Percentiles rank a stretch among this genome's conserved stretches.
Evolutionary conservation across 306 rosid genomes (phyloP).

Genomic region (Vigna reflexopilosa): DNA sequence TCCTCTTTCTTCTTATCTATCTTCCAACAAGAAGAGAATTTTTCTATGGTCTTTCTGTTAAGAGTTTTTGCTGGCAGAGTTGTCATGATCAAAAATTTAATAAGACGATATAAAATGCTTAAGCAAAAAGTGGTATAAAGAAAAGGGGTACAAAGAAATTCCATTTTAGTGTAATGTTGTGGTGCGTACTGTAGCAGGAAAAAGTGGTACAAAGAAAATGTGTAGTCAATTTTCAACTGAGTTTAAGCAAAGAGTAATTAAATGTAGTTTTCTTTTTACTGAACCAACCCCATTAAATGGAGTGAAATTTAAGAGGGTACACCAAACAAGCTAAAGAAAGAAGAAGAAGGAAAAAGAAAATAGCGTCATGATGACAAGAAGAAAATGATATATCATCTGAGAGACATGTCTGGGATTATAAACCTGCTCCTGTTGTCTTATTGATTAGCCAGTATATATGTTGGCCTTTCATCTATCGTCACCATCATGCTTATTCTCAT

Average conservation of each 20-base stretch:
- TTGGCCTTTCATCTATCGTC: constrained; percentile 39
- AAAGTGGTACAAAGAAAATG: constrained; percentile 14
- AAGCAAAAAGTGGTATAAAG: constrained; percentile 15
- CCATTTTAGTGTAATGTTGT: not conserved
- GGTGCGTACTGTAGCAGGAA: not conserved
- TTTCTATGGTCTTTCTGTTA: too few relatives aligned
- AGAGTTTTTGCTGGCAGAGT: not conserved
- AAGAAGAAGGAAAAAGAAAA: not conserved
- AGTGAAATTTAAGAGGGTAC: constrained; percentile 34
- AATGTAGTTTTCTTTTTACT: constrained; percentile 9
- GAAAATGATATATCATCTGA: constrained; percentile 48
- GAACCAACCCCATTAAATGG: not conserved
- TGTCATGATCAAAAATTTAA: not conserved
- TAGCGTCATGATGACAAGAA: constrained; percentile 36
- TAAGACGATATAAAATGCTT: not conserved
- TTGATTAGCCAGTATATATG: constrained; percentile 50
- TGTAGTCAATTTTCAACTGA: constrained; percentile 27
- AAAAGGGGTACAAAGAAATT: constrained; percentile 14
- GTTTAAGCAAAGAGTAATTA: not conserved
- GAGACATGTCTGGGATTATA: constrained; percentile 53
- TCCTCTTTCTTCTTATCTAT: too few relatives aligned
- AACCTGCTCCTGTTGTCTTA: constrained; percentile 54
- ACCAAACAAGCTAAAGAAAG: constrained; percentile 34
- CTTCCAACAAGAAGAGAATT: too few relatives aligned
- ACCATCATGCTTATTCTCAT: constrained; percentile 47